Conservation (phyloP, 805 yeast genomes). For the Saturnispora sekii region DNA sequence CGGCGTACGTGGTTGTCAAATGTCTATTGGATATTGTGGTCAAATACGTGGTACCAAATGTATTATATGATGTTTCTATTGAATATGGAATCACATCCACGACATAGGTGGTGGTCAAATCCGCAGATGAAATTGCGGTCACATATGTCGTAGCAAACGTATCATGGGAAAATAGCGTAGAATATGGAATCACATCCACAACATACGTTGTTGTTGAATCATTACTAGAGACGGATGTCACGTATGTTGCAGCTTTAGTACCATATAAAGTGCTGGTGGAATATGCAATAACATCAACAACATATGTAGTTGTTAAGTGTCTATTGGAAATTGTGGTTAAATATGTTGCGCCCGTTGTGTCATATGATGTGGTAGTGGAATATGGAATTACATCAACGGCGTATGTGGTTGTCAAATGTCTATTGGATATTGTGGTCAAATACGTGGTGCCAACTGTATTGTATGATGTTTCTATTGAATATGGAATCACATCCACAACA, state of each 20-base stretch:
- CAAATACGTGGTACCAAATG: neutral
- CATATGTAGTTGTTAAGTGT: neutral
- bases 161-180: neutral
- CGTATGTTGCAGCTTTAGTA: neutral
- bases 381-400: neutral
- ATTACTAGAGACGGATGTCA: neutral
- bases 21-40: neutral
- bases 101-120: neutral
- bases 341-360: neutral
- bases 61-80: neutral
- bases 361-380: neutral
- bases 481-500: neutral
- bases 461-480: neutral
- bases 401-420: neutral
- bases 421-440: neutral
- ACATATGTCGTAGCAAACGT: neutral
- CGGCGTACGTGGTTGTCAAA: neutral
- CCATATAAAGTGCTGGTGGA: neutral
- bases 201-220: neutral
- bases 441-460: neutral
- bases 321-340: neutral
- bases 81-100: neutral
- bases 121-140: too few species aligned
- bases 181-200: neutral
- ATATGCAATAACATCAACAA: neutral